Base-by-base conservation (phyloP, 345 rosid species). In the Salix caprea region DNA sequence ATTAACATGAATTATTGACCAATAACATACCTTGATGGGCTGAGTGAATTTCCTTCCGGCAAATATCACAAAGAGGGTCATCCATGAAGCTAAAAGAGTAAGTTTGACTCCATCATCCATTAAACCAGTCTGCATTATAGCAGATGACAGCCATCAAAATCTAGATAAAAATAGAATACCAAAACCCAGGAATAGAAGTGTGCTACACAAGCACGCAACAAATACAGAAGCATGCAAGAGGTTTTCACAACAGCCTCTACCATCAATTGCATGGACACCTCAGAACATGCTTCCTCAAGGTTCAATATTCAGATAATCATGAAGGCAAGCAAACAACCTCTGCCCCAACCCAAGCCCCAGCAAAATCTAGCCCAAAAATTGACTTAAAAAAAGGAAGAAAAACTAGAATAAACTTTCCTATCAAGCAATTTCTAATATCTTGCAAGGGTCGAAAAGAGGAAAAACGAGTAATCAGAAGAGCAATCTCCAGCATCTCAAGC, bases 11-110 rank as follows among this genome's bases (percentile, higher is more conserved):
- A 39, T 23, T 19, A 7, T 58, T 50, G n/a, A 70, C 14, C 21
- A 37, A 72, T 15, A 79, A 21, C 1, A 44, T 86, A 90, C 98
- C 98, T 95, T 93, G 23, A 95, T 84, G 36, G 96, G 96, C 83
- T 93, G 97, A 60, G 97, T 90, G 77, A 95, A 95, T 79, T 95
- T 94, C 81, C 98, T 87, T 67, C 94, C 99, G 5, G 99, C 93
- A 84, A 95, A 95, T 80, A 95, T 83, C 50, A 88, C 76, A 66
- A 93, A 90, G 56, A 95, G 93, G 12, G 88, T 78, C 94, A 91
- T 89, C 97, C 97, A 93, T 32, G 90, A 87, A 76, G 90, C 97
- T n/a, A 95, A 78, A 72, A 95, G 80, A 66, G 87, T 77, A 40
- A 88, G 88, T 79, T 95, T 91, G 34, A 60, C 81, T 77, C 91